Evolutionary conservation across 805 yeast species (phyloP).

Genomic region (Candida boleticola): DNA sequence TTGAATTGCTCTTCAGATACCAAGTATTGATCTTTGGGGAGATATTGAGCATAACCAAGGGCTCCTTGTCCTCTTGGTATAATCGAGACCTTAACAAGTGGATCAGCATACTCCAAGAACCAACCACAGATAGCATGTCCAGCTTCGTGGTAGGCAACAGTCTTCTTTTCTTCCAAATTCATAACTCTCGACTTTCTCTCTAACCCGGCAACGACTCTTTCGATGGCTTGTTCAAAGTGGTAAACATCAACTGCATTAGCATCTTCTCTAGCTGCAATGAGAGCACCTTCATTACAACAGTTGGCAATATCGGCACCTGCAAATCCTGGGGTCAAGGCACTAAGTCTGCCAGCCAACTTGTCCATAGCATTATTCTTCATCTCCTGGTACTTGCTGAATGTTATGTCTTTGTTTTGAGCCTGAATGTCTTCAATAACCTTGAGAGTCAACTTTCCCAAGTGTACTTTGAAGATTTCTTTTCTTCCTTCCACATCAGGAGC

Average conservation of each 20-base stretch:
- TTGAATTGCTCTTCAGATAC: slow-evolving; percentile 70
- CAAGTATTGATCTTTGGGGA: slow-evolving; percentile 86
- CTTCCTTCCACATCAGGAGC: slow-evolving; percentile 89
- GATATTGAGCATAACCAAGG: slow-evolving; percentile 91
- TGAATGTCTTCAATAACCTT: slow-evolving; percentile 37
- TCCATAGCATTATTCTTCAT: slow-evolving; percentile 46
- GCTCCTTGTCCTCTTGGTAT: slow-evolving; percentile 96
- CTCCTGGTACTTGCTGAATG: slow-evolving; percentile 39
- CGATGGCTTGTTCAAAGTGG: slow-evolving; percentile 91
- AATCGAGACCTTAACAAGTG: slow-evolving; percentile 87
- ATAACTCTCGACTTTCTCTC: slow-evolving; percentile 81
- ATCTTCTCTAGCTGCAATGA: slow-evolving; percentile 82
- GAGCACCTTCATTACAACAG: slow-evolving; percentile 91
- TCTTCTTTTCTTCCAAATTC: slow-evolving; percentile 74
- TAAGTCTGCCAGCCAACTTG: slow-evolving; percentile 74
- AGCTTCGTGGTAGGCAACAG: slow-evolving; percentile 94
- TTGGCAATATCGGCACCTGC: slow-evolving; percentile 97
- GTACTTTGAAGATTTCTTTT: slow-evolving; percentile 80
- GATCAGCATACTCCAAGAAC: slow-evolving; percentile 86
- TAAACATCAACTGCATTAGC: slow-evolving; percentile 57
- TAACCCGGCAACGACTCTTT: slow-evolving; percentile 91
- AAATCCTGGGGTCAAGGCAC: slow-evolving; percentile 92
- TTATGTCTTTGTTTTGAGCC: slow-evolving; percentile 34
- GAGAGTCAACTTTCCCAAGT: slow-evolving; percentile 59
- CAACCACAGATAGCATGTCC: slow-evolving; percentile 97